phyloP scores from a whole-genome alignment of 192 early-diverging fungal genomes.

The Entomortierella chlamydospora region DNA sequence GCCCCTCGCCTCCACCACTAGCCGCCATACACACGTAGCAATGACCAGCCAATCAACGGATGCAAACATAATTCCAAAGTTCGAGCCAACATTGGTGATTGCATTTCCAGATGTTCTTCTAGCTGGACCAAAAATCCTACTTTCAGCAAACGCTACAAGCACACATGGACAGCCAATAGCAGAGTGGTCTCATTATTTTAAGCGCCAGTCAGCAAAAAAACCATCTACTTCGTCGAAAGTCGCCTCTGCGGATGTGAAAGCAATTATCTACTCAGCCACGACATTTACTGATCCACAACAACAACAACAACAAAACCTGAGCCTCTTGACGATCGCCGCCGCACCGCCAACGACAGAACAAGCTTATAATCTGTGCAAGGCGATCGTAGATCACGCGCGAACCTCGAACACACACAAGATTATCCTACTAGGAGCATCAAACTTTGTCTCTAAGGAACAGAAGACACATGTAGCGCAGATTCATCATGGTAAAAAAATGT shows the following conservation, averaged over 20 bases:
- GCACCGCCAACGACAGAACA: slow-evolving; percentile 40
- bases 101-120: slow-evolving; percentile 40
- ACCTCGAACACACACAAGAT: slow-evolving; percentile 21
- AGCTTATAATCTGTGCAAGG: slow-evolving; percentile 27
- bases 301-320: not conserved
- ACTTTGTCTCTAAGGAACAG: slow-evolving; percentile 12
- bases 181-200: slow-evolving; percentile 32
- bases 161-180: slow-evolving; percentile 8
- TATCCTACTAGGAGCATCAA: slow-evolving; percentile 32
- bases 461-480: slow-evolving; percentile 13
- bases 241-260: not conserved
- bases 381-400: slow-evolving; percentile 36
- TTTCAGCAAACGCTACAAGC: slow-evolving; percentile 1
- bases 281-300: not conserved
- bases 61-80: slow-evolving; percentile 10
- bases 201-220: slow-evolving; percentile 11
- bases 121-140: slow-evolving; percentile 36
- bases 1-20: too few relatives aligned
- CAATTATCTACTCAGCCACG: not conserved
- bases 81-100: slow-evolving; percentile 40
- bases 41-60: not conserved
- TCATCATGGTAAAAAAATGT: slow-evolving; percentile 21
- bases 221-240: not conserved
- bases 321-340: slow-evolving; percentile 18
- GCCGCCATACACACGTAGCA: too few relatives aligned